Base-by-base conservation (phyloP, 2,329 filamentous ascomycete species). In the Talaromyces pinophilus region DNA sequence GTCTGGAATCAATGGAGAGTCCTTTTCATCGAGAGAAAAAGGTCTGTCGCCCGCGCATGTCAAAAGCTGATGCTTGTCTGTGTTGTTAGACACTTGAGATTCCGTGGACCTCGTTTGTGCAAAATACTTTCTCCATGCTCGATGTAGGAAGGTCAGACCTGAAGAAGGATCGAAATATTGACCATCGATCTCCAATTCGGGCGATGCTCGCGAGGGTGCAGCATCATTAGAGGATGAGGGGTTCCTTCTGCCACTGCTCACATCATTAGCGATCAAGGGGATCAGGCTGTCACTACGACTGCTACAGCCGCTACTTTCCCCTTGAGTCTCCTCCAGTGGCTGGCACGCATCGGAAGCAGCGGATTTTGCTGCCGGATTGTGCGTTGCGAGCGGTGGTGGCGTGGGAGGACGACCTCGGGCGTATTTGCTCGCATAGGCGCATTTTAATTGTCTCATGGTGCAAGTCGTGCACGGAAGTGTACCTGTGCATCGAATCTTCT, bases 371-470 rank as follows among this genome's bases (percentile, higher is more conserved):
- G 10, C 6, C 4, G 59, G n/a, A 7, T 48, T 17, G 17, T 44
- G 11, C 15, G n/a, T 22, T 22, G 15, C 19, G 70, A 44, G 82
- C 73, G 38, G 79, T 67, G 46, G 70, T 66, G n/a, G 55, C 76
- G 8, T 48, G 6, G 82, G 81, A 35, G 81, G 66, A 68, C 82
- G 74, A 4, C 82, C 82, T 67, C 84, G 75, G 22, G 79, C 81
- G 69, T 86, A 85, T 0, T 79, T 77, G 19, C 83, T 82, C 28
- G 81, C 80, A 69, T 83, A 86, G 15, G 82, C 81, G 73, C 84
- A 86, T 15, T 69, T 68, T 6, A 71, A 69, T 30, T 71, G 73
- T 19, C 73, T 72, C 40, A 69, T 67, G 42, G 69, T 70, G 67
- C 80, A 82, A 1, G 77, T 70, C 11, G 70, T 68, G 64, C 81